Conservation (phyloP, 2,329 filamentous ascomycete species). For the Fusarium sp. region DNA sequence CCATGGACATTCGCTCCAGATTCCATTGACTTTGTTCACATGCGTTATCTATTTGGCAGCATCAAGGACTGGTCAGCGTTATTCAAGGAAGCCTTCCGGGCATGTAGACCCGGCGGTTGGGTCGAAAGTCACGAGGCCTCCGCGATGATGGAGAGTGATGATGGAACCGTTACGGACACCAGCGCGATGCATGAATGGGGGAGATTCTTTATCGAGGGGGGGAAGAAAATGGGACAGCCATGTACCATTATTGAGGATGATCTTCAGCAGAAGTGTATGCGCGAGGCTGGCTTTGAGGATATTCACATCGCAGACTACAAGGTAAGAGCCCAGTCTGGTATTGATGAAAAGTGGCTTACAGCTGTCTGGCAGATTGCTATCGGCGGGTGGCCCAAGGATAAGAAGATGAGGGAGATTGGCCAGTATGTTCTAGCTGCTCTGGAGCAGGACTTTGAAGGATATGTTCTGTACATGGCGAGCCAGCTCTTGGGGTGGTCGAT, state of each 20-base stretch:
- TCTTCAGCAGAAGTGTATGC: neutral
- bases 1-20: conserved; percentile 38
- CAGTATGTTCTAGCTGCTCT: neutral
- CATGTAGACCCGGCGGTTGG: conserved; percentile 64
- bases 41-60: conserved; percentile 63
- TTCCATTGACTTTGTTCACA: conserved; percentile 68
- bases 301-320: neutral
- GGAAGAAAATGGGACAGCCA: conserved; percentile 22
- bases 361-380: neutral
- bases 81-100: conserved; percentile 58
- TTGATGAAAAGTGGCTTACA: neutral
- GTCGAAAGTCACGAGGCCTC: conserved; percentile 45
- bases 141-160: conserved; percentile 39
- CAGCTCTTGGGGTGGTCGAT: conserved; percentile 2
- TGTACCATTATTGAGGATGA: conserved; percentile 6
- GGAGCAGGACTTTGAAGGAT: neutral
- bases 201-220: conserved; percentile 37
- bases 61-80: conserved; percentile 65
- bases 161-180: conserved; percentile 39
- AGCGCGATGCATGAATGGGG: conserved; percentile 41
- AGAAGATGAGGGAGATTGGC: neutral
- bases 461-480: conserved; percentile 1
- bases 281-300: neutral
- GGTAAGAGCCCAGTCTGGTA: neutral
- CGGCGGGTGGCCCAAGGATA: neutral